A percentile compares a stretch with the other conserved stretches of the same genome.
Conservation (phyloP, 1,284 basidiomycete species). For the Puccinia novopanici region DNA sequence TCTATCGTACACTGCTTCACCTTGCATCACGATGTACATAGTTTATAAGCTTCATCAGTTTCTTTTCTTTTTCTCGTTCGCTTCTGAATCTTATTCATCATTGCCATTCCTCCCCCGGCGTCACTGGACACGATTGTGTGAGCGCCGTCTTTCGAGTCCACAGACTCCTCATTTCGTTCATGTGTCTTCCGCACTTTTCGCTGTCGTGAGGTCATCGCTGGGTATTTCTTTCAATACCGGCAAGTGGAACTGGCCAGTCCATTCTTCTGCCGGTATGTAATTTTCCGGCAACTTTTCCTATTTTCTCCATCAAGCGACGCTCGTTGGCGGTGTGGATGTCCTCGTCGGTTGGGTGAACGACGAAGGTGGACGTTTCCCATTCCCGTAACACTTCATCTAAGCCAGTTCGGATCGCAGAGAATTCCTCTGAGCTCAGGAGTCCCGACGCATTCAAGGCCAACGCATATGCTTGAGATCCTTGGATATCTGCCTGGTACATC, state of each 20-base stretch:
- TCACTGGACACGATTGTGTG: too few relatives aligned
- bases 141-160: too few relatives aligned
- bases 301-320: constrained; percentile 85
- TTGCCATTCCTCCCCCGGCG: too few relatives aligned
- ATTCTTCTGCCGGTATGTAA: constrained; percentile 94
- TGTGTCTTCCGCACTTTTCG: constrained; percentile 72
- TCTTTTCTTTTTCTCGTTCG: too few relatives aligned
- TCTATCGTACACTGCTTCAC: too few relatives aligned
- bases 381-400: constrained; percentile 76
- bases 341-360: constrained; percentile 67
- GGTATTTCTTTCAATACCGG: too few relatives aligned
- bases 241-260: too few relatives aligned
- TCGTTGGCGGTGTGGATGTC: constrained; percentile 99
- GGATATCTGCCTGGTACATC: constrained; percentile 89
- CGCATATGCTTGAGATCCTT: constrained; percentile 92
- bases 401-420: constrained; percentile 72
- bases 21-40: too few relatives aligned
- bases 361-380: constrained; percentile 66
- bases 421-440: constrained; percentile 75
- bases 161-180: too few relatives aligned
- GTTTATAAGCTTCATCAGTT: not conserved
- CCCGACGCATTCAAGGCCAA: constrained; percentile 77
- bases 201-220: too few relatives aligned
- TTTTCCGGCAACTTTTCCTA: constrained; percentile 74
- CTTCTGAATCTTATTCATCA: not conserved